A percentile compares a stretch with the other conserved stretches of the same genome.
phyloP scores from a whole-genome alignment of 768 basidiomycete genomes.

The Lactarius akahatsu region DNA sequence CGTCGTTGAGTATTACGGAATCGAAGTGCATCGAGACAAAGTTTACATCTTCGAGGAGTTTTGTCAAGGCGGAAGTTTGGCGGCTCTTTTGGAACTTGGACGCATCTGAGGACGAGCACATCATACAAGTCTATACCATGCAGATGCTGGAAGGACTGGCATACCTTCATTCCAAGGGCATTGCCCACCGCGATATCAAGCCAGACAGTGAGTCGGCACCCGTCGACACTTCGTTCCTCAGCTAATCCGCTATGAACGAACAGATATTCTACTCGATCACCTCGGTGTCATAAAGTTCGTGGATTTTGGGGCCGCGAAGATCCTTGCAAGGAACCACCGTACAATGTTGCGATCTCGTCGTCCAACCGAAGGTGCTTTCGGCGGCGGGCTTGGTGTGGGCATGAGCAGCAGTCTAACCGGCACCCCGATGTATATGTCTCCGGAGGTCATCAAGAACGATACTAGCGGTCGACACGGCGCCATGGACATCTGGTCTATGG shows the following conservation, averaged over 20 bases:
- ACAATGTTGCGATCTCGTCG: slow-evolving; percentile 74
- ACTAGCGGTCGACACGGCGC: slow-evolving; percentile 85
- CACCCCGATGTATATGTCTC: slow-evolving; percentile 99
- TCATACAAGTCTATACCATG: slow-evolving; percentile 93
- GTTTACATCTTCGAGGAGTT: slow-evolving; percentile 99
- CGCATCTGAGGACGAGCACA: slow-evolving; percentile 95
- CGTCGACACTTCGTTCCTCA: not conserved
- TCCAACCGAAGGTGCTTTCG: slow-evolving; percentile 42
- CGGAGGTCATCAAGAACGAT: slow-evolving; percentile 96
- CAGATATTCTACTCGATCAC: slow-evolving; percentile 92
- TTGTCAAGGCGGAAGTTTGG: slow-evolving; percentile 93
- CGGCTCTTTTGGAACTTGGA: slow-evolving; percentile 85
- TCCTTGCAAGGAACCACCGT: slow-evolving; percentile 85
- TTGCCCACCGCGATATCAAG: slow-evolving; percentile 96
- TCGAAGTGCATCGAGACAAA: slow-evolving; percentile 97
- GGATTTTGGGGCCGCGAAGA: slow-evolving; percentile 97
- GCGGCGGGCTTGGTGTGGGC: slow-evolving; percentile 37
- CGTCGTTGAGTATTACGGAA: slow-evolving; percentile 97
- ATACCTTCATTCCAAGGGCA: slow-evolving; percentile 89
- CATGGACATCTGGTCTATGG: slow-evolving; percentile 98
- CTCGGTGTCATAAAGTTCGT: slow-evolving; percentile 93
- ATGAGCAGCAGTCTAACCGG: slow-evolving; percentile 89
- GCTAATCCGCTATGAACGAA: not conserved
- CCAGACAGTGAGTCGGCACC: slow-evolving; percentile 82
- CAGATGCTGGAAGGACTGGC: slow-evolving; percentile 95